Evolutionary conservation across 208 protist species (phyloP), one percentile per base, ranked within the genome.

Genomic region (Tritrichomonas musculus): DNA sequence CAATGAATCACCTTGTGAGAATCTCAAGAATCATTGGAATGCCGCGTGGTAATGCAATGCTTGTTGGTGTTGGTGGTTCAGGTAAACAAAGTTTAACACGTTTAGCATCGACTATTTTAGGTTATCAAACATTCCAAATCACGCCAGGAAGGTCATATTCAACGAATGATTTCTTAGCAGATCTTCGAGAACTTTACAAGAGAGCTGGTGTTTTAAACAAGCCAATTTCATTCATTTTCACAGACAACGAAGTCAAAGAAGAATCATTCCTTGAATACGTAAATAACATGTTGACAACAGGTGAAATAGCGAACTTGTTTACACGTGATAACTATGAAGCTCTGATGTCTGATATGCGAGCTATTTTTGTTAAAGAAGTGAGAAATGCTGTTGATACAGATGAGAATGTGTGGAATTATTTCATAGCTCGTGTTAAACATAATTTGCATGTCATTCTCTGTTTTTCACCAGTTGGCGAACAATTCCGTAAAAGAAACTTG

Each of bases 241-340:
- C 98, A 27, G 98, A 99, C 94, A 98, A 97, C 93, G 98, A 99
- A 94, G 98, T 99, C 95, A 99, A 99, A 95, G 96, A 98, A 93
- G 98, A 99, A 94, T 96, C 97, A 72, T 99, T 99, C 96, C 96
- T 99, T 36, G 98, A 99, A 96, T 98, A 98, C 96, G 98, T 99
- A 95, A 99, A 99, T 96, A 98, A 97, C 93, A 96, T 98, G 11
- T 93, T 97, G 25, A 95, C 96, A 33, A 95, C 95, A 17, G 97
- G 97, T 55, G 97, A 98, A 93, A 97, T 99, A 94, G 97, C 98
- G 25, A 97, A 97, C 77, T 96, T 99, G 41, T 99, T 99, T 95
- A 95, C 97, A 14, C 98, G 97, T 82, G 98, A 99, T 95, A 98
- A 99, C 95, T 95, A 97, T 84, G 98, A 99, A 94, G 97, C 97